phyloP scores from a whole-genome alignment of 495 filamentous ascomycete genomes.

The Talaromyces trachyspermus region DNA sequence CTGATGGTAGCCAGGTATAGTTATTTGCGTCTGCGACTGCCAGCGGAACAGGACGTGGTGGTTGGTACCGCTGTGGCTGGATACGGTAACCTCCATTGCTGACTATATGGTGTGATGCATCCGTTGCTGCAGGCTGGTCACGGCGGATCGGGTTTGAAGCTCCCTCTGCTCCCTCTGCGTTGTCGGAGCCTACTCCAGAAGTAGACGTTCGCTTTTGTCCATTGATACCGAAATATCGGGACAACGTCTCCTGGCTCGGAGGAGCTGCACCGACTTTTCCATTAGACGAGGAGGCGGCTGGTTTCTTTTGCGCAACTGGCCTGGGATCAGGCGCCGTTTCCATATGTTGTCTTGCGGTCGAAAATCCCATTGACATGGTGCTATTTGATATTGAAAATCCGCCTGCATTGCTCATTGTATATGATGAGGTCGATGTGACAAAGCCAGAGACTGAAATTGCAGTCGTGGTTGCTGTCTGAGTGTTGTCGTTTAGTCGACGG shows the following conservation, averaged over 20 bases:
- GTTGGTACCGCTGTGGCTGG: conserved; percentile 28
- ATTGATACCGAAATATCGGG: conserved; percentile 27
- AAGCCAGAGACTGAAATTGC: neutral
- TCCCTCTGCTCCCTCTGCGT: too few relatives aligned
- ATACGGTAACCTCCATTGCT: conserved; percentile 28
- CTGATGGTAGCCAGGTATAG: conserved; percentile 35
- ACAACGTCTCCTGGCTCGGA: conserved; percentile 32
- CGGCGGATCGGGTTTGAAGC: too few relatives aligned
- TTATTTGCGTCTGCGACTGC: conserved; percentile 27
- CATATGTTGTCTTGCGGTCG: conserved; percentile 38
- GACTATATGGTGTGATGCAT: conserved; percentile 6
- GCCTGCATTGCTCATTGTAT: conserved; percentile 24
- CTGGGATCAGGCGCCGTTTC: conserved; percentile 12
- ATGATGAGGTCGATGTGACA: conserved; percentile 15
- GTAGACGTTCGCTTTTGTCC: conserved; percentile 5
- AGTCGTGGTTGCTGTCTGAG: too few relatives aligned
- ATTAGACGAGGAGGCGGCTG: neutral
- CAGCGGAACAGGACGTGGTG: conserved; percentile 29
- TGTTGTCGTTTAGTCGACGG: conserved; percentile 25
- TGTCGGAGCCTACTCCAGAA: too few relatives aligned
- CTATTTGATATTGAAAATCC: conserved; percentile 25
- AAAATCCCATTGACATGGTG: conserved; percentile 31
- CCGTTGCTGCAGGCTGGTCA: neutral
- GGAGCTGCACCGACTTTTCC: conserved; percentile 16
- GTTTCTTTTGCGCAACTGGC: conserved; percentile 15